Conservation (phyloP, 2,329 filamentous ascomycete species). For the Sporothrix euskadiensis region DNA sequence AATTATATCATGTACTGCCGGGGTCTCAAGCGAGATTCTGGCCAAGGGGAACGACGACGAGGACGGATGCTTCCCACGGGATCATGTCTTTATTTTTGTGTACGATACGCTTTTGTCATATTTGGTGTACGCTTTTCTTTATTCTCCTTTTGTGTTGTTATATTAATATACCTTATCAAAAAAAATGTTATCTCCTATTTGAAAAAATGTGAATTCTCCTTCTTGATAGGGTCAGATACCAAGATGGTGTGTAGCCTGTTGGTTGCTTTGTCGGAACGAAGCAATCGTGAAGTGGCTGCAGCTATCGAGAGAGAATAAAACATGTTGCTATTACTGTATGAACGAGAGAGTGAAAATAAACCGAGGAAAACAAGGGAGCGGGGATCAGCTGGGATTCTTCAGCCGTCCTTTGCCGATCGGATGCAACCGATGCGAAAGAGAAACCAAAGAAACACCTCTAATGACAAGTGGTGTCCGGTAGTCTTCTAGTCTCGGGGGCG, state of each 20-base stretch:
- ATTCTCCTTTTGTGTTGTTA: not conserved
- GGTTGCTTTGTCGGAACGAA: not conserved
- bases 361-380: not conserved
- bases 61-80: not conserved
- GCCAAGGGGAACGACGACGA: not conserved
- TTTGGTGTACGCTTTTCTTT: slow-evolving; percentile 4
- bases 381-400: not conserved
- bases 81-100: not conserved
- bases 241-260: not conserved
- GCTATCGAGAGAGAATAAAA: not conserved
- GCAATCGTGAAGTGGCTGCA: not conserved
- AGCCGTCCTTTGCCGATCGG: slow-evolving; percentile 3
- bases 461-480: not conserved
- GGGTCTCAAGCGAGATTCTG: not conserved
- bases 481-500: not conserved
- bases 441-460: no score
- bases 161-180: not conserved
- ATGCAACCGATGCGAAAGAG: not conserved
- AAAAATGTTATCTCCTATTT: not conserved
- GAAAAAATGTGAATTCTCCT: not conserved
- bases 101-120: slow-evolving; percentile 3
- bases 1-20: not conserved
- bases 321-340: not conserved
- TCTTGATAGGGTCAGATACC: no score
- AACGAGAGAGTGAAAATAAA: not conserved